Evolutionary conservation across 805 yeast species (phyloP).

Genomic region (Lipomyces spencermartinsiae): DNA sequence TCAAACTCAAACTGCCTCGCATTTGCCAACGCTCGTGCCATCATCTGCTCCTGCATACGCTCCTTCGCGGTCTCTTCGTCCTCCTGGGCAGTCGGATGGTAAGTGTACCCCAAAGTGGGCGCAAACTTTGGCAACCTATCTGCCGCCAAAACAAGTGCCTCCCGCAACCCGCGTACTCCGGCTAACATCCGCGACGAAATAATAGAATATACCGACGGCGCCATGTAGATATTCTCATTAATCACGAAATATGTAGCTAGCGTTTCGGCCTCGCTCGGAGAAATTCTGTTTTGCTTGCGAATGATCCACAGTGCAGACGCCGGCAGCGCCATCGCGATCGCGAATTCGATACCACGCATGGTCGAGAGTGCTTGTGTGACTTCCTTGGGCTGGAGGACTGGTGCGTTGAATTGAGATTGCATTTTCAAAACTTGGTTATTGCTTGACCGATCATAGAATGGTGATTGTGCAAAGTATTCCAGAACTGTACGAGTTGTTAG

Average conservation of each 20-base stretch:
- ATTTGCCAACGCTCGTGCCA: conserved; percentile 39
- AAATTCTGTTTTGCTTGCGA: conserved; percentile 73
- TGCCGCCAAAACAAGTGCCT: conserved; percentile 49
- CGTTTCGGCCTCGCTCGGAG: conserved; percentile 58
- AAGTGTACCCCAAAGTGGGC: conserved; percentile 66
- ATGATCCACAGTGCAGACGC: conserved; percentile 89
- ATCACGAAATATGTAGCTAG: conserved; percentile 83
- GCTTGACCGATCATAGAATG: conserved; percentile 92
- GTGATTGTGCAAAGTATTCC: conserved; percentile 91
- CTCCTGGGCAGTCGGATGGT: conserved; percentile 41
- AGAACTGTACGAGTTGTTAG: conserved; percentile 50
- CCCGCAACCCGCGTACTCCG: conserved; percentile 52
- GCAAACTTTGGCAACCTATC: conserved; percentile 57
- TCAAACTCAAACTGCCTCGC: conserved; percentile 22
- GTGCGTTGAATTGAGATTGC: conserved; percentile 86
- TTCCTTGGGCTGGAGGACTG: conserved; percentile 48
- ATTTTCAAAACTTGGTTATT: conserved; percentile 93
- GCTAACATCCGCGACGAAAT: conserved; percentile 72
- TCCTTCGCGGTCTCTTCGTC: conserved; percentile 27
- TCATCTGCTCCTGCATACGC: conserved; percentile 29
- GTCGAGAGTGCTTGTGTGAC: conserved; percentile 62
- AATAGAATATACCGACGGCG: conserved; percentile 77
- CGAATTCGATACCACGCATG: conserved; percentile 86
- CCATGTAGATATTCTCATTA: conserved; percentile 91
- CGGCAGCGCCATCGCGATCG: conserved; percentile 74